A percentile compares a stretch with the other conserved stretches of the same genome.
Evolutionary conservation across 257 asterid genomes (phyloP).

Genomic region (Nicotiana sylvestris): DNA sequence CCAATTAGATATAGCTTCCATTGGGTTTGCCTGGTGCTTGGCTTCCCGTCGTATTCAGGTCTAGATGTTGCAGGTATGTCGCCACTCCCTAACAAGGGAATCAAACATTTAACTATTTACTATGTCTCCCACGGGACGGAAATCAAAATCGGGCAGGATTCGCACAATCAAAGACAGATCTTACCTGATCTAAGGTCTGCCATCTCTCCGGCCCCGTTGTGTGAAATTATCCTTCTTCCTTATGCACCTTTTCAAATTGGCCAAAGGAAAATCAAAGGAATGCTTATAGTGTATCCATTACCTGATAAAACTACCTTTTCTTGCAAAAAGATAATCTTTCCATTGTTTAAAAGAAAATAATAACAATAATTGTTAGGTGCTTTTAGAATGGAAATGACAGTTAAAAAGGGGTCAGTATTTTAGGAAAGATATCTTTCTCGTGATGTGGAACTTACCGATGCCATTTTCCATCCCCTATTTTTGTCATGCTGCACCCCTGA

Average conservation of each 20-base stretch:
- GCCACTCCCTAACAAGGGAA: not conserved
- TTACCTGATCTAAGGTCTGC: too few species aligned
- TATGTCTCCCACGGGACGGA: too few species aligned
- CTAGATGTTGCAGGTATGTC: slow-evolving; percentile 22
- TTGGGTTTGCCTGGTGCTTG: slow-evolving; percentile 18
- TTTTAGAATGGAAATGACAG: not conserved
- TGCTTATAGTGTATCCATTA: not conserved
- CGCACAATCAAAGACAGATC: too few species aligned
- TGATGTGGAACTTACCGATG: not conserved
- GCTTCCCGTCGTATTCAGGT: slow-evolving; percentile 26
- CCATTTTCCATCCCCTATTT: not conserved
- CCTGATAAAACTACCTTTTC: not conserved
- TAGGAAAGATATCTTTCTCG: not conserved
- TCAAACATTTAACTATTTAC: too few species aligned
- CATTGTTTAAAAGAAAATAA: not conserved
- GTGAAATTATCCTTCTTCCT: not conserved
- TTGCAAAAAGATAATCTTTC: not conserved
- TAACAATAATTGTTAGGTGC: not conserved
- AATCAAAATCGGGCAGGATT: too few species aligned
- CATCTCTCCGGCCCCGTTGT: too few species aligned
- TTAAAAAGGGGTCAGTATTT: not conserved
- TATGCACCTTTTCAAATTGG: not conserved
- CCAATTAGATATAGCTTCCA: slow-evolving; percentile 13
- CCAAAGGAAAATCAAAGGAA: not conserved
- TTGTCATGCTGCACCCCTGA: not conserved